Evolutionary conservation across 2,329 filamentous ascomycete species (phyloP), one percentile per base, ranked within the genome.

Genomic region (Delphinella strobiligena): DNA sequence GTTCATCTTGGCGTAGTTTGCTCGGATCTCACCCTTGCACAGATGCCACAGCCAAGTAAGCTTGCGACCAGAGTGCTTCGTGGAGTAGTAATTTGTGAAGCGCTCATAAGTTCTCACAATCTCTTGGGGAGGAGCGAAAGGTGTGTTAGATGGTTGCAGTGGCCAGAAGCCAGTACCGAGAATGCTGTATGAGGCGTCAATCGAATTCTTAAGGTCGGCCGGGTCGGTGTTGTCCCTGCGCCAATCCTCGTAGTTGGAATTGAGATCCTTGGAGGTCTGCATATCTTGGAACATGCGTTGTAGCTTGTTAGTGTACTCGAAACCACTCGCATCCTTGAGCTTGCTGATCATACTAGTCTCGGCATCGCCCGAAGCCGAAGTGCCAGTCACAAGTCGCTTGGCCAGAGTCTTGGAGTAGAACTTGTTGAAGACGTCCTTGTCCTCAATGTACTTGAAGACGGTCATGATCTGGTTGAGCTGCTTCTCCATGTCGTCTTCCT

Each of bases 251-350:
- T 93, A 98, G 19, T 81, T 80, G 35, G 75, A 74, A 61, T 98
- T 98, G 34, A 98, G 74, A 63, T 98, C 91, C 64, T 95, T 95
- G 47, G 89, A 96, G 37, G 94, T 94, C 61, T 98, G 91, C 70
- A 98, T 95, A 57, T 98, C 91, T 61, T 96, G 89, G 74, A 96
- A 98, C 91, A 98, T 98, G 56, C 93, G 86, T 67, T 96, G 89
- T 34, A 98, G 74, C 68, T 96, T 96, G 71, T 96, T 98, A 51
- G 91, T 98, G 64, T 98, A 98, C 61, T 98, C 91, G 51, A 95
- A 98, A 53, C 91, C 91, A 56, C 91, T 96, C 0, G 91, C 89
- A 58, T 98, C 91, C 68, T 98, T 98, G 49, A 98, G 71, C 66
- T 96, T 98, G 68, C 84, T 88, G 61, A 98, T 98, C 91, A 98